phyloP scores from a whole-genome alignment of 169 alveolate genomes.

The Cryptosporidium xiaoi region DNA sequence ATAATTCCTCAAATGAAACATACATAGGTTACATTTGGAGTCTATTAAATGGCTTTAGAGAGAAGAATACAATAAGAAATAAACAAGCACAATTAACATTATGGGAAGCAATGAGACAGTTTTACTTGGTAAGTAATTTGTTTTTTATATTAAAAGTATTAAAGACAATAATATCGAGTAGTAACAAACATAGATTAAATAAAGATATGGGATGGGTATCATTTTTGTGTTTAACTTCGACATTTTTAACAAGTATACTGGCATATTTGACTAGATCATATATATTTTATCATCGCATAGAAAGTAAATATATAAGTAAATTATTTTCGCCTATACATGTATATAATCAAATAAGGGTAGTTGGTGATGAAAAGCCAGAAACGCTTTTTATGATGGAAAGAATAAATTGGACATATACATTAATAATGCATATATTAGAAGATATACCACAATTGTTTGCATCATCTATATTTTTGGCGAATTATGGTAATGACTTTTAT shows the following conservation, averaged over 20 bases:
- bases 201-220: slow-evolving; percentile 73
- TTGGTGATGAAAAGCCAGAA: slow-evolving; percentile 57
- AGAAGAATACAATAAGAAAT: slow-evolving; percentile 36
- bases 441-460: slow-evolving; percentile 69
- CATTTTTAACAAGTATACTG: slow-evolving; percentile 24
- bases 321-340: slow-evolving; percentile 59
- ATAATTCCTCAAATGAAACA: neutral
- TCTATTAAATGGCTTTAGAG: slow-evolving; percentile 29
- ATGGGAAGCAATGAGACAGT: slow-evolving; percentile 61
- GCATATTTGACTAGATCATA: slow-evolving; percentile 49
- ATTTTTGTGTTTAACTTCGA: slow-evolving; percentile 43
- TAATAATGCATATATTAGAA: slow-evolving; percentile 63
- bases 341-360: slow-evolving; percentile 31
- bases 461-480: slow-evolving; percentile 49
- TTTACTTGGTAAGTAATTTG: slow-evolving; percentile 37
- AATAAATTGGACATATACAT: slow-evolving; percentile 61
- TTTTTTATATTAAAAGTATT: slow-evolving; percentile 50
- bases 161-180: slow-evolving; percentile 37
- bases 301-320: slow-evolving; percentile 1
- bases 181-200: slow-evolving; percentile 16
- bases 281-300: slow-evolving; percentile 58
- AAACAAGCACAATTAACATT: slow-evolving; percentile 62
- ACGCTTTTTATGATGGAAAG: slow-evolving; percentile 47
- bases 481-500: slow-evolving; percentile 64
- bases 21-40: slow-evolving; percentile 27